A percentile compares a stretch with the other conserved stretches of the same genome.
Evolutionary conservation across 1,284 basidiomycete genomes (phyloP).

Genomic region (Bjerkandera adusta): DNA sequence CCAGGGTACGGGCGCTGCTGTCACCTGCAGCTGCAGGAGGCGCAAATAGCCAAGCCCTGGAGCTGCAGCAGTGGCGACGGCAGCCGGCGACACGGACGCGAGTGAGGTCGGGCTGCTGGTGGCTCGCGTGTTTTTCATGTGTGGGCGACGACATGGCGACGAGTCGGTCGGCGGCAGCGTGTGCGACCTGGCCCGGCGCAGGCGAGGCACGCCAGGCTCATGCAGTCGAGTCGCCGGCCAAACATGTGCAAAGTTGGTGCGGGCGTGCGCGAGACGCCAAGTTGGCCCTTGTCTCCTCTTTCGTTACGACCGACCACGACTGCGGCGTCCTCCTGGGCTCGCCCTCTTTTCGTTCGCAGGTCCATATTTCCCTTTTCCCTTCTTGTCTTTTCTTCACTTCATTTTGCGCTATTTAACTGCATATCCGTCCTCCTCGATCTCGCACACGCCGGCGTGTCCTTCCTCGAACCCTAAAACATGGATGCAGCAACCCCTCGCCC

Average conservation of each 20-base stretch:
- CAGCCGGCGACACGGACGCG: too few species aligned
- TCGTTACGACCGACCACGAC: slow-evolving; percentile 17
- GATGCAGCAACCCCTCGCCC: slow-evolving; percentile 34
- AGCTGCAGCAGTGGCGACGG: too few species aligned
- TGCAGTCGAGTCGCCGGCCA: too few species aligned
- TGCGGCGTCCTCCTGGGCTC: slow-evolving; percentile 14
- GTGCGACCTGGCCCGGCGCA: too few species aligned
- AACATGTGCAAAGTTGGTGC: slow-evolving; percentile 16
- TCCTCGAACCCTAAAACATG: slow-evolving; percentile 35
- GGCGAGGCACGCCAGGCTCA: too few species aligned
- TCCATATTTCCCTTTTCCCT: slow-evolving; percentile 24
- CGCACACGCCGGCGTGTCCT: slow-evolving; percentile 49
- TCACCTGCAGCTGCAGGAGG: too few species aligned
- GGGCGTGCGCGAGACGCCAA: background rate
- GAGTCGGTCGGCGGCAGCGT: too few species aligned
- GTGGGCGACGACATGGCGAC: too few species aligned
- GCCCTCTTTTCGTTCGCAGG: slow-evolving; percentile 3
- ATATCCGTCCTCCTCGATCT: slow-evolving; percentile 18
- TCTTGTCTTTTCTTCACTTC: slow-evolving; percentile 24
- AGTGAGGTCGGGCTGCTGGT: too few species aligned
- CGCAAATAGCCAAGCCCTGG: too few species aligned
- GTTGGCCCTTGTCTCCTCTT: slow-evolving; percentile 2
- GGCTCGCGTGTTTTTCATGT: too few species aligned
- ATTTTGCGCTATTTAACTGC: slow-evolving; percentile 9
- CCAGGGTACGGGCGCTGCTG: too few species aligned